Percentiles rank a stretch among this genome's conserved stretches.
Evolutionary conservation across 73 alveolate species (phyloP).

Genomic region (Blepharisma stoltei): DNA sequence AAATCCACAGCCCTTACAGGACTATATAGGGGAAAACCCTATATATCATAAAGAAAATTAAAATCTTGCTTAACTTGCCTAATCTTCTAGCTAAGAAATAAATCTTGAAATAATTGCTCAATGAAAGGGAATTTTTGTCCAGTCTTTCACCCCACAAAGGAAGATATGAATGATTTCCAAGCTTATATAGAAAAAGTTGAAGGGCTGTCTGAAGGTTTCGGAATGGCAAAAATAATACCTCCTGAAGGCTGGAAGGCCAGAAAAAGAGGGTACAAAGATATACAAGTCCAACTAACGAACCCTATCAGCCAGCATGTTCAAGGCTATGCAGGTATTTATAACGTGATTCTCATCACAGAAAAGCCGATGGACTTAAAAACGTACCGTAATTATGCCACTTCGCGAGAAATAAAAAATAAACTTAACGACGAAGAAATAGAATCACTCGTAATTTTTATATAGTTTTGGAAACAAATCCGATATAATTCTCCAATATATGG

Average conservation of each 20-base stretch:
- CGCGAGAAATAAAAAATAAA: constrained; percentile 43
- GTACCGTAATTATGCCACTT: constrained; percentile 43
- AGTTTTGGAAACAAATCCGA: constrained; percentile 76
- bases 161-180: constrained; percentile 64
- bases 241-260: constrained; percentile 79
- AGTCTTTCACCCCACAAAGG: constrained; percentile 66
- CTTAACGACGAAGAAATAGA: constrained; percentile 60
- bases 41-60: no score
- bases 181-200: constrained; percentile 60
- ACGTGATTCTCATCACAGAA: constrained; percentile 33
- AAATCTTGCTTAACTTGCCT: no score
- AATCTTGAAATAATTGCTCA: no score
- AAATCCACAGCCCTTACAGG: no score
- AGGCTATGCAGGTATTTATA: constrained; percentile 73
- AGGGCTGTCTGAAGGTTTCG: constrained; percentile 57
- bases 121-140: constrained; percentile 38
- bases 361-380: constrained; percentile 35
- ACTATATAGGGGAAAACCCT: no score
- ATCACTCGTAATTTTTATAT: constrained; percentile 45
- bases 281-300: constrained; percentile 42
- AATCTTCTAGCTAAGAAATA: no score
- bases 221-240: constrained; percentile 82
- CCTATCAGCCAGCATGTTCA: constrained; percentile 77
- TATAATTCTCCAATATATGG: constrained; percentile 84
- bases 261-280: constrained; percentile 56